phyloP scores from a whole-genome alignment of 495 filamentous ascomycete species.

The Penicillium lividum region DNA sequence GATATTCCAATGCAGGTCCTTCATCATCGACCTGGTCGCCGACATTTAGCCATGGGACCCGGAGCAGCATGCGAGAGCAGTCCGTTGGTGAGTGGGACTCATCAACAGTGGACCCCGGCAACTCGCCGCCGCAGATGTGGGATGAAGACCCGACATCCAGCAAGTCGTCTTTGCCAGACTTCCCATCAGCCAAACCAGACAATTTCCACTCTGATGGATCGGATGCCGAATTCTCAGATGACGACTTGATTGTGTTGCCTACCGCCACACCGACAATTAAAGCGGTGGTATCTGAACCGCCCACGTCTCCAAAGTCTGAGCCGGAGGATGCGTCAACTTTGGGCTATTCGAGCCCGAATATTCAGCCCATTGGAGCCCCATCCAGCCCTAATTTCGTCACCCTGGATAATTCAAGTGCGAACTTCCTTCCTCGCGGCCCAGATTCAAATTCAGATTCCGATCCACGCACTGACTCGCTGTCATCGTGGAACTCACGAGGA shows the following conservation, averaged over 20 bases:
- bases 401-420: conserved; percentile 45
- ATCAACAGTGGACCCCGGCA: conserved; percentile 42
- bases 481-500: conserved; percentile 50
- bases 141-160: conserved; percentile 47
- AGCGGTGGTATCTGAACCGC: conserved; percentile 36
- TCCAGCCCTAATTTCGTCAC: conserved; percentile 50
- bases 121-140: conserved; percentile 46
- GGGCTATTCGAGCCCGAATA: conserved; percentile 44
- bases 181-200: conserved; percentile 27
- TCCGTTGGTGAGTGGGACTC: conserved; percentile 44
- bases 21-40: conserved; percentile 34
- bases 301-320: conserved; percentile 24
- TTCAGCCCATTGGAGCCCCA: conserved; percentile 43
- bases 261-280: conserved; percentile 45
- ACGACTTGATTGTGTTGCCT: conserved; percentile 40
- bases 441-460: conserved; percentile 41
- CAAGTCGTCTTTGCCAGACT: conserved; percentile 43
- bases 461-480: conserved; percentile 46
- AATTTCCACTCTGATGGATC: conserved; percentile 27
- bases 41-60: conserved; percentile 27
- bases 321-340: conserved; percentile 22
- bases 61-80: conserved; percentile 34
- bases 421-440: conserved; percentile 37
- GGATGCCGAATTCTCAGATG: conserved; percentile 37
- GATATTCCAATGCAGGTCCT: conserved; percentile 22